Base-by-base conservation (phyloP, 495 filamentous ascomycete species). In the Echria macrotheca region DNA sequence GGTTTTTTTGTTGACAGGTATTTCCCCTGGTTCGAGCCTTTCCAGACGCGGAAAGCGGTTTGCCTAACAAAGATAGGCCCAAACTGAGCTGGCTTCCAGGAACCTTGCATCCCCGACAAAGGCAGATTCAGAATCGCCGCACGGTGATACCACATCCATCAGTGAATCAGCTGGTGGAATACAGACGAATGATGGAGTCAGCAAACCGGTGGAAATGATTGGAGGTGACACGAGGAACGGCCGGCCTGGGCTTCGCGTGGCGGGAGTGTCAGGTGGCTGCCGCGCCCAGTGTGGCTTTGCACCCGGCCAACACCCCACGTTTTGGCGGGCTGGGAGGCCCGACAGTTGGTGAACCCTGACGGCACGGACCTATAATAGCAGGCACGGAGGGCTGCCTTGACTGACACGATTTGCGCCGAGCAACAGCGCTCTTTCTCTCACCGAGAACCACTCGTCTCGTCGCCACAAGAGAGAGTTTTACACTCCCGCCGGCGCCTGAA, bases 381-480 rank as follows among this genome's bases (percentile, higher is more conserved):
- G 35, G 35, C 46, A 11, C 33, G 33, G 15, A 40, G 40, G 15
- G 12, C 14, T 26, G 2, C 9, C 15, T 8, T 25, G 26, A 14
- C 41, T 51, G 18, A 46, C 44, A 18, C 44, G 36, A 35, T 35
- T 36, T 38, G 21, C 17, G n/a, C n/a, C n/a, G n/a, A n/a, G 23
- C 40, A 12, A 12, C 28, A 24, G 25, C 15, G 44, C 25, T 28
- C 39, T 36, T 55, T 51, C 35, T 32, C 39, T 56, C 50, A 51
- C 53, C 53, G 57, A 49, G 39, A 22, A 45, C 14, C 21, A 48
- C 26, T 52, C 31, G 12, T 35, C 52, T 47, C 40, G 49, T 44
- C 44, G 36, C 50, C 28, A 33, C 33, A 15, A 24, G 6, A 50
- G 12, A n/a, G 26, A 47, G 26, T 25, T 39, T 35, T 32, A 32